Percentiles rank a stretch among this genome's conserved stretches.
Conservation (phyloP, 495 filamentous ascomycete genomes). For the Aspergillus egyptiacus region DNA sequence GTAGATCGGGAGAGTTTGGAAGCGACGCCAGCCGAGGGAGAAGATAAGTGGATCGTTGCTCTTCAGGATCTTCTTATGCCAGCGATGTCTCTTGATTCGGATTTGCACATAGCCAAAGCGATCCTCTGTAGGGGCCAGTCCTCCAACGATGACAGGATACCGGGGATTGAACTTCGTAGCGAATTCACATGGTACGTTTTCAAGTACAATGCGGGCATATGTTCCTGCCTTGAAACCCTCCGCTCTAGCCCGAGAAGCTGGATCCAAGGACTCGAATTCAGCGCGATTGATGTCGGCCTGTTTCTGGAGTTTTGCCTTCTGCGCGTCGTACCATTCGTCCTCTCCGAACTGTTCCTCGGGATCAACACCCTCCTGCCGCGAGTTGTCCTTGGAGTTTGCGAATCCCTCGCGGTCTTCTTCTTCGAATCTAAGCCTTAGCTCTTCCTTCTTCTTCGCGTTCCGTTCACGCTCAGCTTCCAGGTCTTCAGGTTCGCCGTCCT, state of each 20-base stretch:
- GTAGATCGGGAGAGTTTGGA: constrained; percentile 89
- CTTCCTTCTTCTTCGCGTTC: constrained; percentile 89
- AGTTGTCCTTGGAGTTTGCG: constrained; percentile 72
- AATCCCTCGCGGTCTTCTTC: constrained; percentile 95
- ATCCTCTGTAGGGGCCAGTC: constrained; percentile 85
- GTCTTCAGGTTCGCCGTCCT: constrained; percentile 35
- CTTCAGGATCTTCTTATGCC: constrained; percentile 99
- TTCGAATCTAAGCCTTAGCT: constrained; percentile 88
- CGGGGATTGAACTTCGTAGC: constrained; percentile 78
- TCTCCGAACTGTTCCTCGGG: constrained; percentile 76
- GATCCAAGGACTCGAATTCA: constrained; percentile 82
- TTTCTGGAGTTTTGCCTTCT: constrained; percentile 91
- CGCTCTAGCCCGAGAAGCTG: constrained; percentile 67
- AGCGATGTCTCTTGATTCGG: constrained; percentile 91
- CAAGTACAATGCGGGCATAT: constrained; percentile 84
- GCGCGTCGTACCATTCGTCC: constrained; percentile 96
- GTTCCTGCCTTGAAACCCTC: constrained; percentile 92
- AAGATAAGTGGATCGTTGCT: constrained; percentile 96
- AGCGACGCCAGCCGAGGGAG: constrained; percentile 93
- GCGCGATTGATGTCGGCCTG: constrained; percentile 90
- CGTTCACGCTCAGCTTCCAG: constrained; percentile 81
- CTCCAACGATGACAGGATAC: constrained; percentile 83
- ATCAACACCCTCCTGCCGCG: constrained; percentile 53
- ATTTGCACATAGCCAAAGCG: constrained; percentile 93
- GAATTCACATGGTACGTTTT: constrained; percentile 87